These are phyloP conservation scores for Corchorus olitorius DNA, from an alignment of 345 rosid genomes.

Conservation along the genomic window DNA sequence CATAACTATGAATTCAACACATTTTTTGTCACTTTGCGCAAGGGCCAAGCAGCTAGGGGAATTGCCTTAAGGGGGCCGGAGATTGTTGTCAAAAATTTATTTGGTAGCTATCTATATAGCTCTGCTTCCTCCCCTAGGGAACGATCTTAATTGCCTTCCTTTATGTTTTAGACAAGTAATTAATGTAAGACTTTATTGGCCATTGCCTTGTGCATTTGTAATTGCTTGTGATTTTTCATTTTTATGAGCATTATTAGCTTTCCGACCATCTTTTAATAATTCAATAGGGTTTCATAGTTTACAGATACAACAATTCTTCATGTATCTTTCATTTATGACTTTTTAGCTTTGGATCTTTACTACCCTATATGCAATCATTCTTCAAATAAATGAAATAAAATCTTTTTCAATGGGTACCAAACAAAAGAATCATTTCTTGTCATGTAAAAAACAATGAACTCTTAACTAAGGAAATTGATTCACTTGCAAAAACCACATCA, in stretches of 20 bases:
- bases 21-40: background rate
- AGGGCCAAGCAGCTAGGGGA: background rate
- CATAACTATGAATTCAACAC: background rate
- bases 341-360: background rate
- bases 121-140: background rate
- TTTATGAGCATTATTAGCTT: background rate
- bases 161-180: background rate
- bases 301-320: background rate
- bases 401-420: background rate
- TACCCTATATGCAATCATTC: background rate
- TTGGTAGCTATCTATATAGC: background rate
- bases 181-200: background rate
- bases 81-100: slow-evolving; percentile 6
- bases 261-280: background rate
- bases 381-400: background rate
- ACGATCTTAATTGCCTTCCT: background rate
- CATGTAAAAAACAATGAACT: background rate
- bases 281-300: background rate
- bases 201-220: background rate
- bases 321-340: background rate
- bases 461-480: background rate
- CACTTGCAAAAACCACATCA: background rate
- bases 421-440: background rate
- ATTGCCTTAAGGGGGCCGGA: background rate
- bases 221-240: background rate